Evolutionary conservation across 2,329 filamentous ascomycete genomes (phyloP).

Genomic region (Neofusicoccum ribis): DNA sequence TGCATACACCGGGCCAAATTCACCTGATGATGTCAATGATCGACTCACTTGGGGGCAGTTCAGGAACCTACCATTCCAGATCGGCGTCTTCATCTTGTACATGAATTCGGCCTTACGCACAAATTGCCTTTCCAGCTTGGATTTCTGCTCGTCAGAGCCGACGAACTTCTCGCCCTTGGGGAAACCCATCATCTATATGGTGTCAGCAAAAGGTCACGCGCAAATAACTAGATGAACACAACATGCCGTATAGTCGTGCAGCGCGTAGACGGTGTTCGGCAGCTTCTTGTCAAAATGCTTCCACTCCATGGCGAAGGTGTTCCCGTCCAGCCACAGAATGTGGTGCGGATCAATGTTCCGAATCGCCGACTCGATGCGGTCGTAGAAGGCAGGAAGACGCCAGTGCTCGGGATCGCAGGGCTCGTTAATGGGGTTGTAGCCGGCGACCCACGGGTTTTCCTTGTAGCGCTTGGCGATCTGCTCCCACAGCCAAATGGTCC

Average conservation of each 20-base stretch:
- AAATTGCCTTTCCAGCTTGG: conserved; percentile 45
- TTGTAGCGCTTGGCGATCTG: conserved; percentile 47
- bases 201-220: background rate
- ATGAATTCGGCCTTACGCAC: conserved; percentile 53
- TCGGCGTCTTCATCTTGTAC: conserved; percentile 41
- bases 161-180: conserved; percentile 45
- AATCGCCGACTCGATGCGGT: conserved; percentile 49
- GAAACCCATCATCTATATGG: conserved; percentile 47
- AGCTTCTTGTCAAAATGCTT: conserved; percentile 39
- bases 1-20: conserved; percentile 52
- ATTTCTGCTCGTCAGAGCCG: conserved; percentile 46
- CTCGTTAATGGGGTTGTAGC: conserved; percentile 55
- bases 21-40: conserved; percentile 58
- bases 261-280: conserved; percentile 51
- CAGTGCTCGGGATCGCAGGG: conserved; percentile 51
- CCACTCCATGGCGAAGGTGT: conserved; percentile 42
- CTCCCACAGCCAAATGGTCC: conserved; percentile 52
- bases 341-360: conserved; percentile 50
- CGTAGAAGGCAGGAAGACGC: conserved; percentile 49
- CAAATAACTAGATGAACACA: too few species aligned
- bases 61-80: conserved; percentile 45
- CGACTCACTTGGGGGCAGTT: conserved; percentile 44
- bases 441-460: conserved; percentile 45
- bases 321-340: conserved; percentile 44
- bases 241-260: conserved; percentile 53